Conservation (phyloP, 2,329 filamentous ascomycete species). For the Penicillium sp. region DNA sequence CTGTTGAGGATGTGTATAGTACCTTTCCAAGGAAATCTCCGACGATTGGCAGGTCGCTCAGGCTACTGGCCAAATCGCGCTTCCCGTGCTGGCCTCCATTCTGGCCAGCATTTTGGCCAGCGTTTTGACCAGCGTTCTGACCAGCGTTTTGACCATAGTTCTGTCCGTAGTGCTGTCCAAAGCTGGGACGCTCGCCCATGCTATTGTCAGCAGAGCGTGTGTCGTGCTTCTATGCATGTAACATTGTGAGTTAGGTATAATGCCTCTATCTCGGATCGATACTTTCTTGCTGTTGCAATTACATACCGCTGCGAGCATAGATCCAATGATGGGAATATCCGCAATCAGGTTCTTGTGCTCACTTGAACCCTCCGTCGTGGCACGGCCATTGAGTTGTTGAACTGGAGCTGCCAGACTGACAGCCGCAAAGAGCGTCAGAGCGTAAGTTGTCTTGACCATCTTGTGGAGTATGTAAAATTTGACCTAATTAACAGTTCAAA, state of each 20-base stretch:
- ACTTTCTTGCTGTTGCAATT: neutral
- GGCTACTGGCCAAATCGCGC: constrained; percentile 5
- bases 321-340: constrained; percentile 7
- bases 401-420: constrained; percentile 24
- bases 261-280: fast-evolving
- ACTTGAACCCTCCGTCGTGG: neutral
- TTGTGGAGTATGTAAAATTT: constrained; percentile 1
- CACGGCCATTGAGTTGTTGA: constrained; percentile 10
- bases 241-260: neutral
- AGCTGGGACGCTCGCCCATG: neutral
- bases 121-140: constrained; percentile 9
- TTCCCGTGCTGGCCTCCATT: constrained; percentile 1
- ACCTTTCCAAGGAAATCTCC: constrained; percentile 15
- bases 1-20: neutral
- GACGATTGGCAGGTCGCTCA: constrained; percentile 15
- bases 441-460: constrained; percentile 27
- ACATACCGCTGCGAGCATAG: constrained; percentile 13
- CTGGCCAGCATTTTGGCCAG: constrained; percentile 7
- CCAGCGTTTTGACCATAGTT: constrained; percentile 9
- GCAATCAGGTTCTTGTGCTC: constrained; percentile 12
- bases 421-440: constrained; percentile 25
- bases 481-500: neutral
- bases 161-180: constrained; percentile 9
- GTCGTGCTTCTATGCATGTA: neutral
- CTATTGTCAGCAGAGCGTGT: constrained; percentile 2